These are phyloP conservation scores for Scutellaria galericulata DNA, from an alignment of 257 asterid genomes.

Conservation along the genomic window DNA sequence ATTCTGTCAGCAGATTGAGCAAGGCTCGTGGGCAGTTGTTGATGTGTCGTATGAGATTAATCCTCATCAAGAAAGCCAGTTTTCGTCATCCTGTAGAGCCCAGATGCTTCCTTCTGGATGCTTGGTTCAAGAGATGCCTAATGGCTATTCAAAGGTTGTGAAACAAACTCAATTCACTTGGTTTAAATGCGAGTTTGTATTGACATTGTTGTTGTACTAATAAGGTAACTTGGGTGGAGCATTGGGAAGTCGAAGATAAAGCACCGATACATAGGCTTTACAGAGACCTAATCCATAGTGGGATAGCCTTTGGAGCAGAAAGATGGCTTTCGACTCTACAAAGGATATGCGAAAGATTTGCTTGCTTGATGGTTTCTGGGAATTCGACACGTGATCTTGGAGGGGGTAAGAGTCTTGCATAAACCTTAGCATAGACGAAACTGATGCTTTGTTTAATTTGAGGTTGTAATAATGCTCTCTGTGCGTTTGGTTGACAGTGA, in stretches of 20 bases:
- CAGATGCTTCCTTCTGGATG: slow-evolving; percentile 96
- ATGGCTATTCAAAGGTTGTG: slow-evolving; percentile 90
- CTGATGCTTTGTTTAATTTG: neutral
- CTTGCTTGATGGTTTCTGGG: slow-evolving; percentile 74
- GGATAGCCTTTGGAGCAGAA: slow-evolving; percentile 90
- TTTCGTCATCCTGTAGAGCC: slow-evolving; percentile 60
- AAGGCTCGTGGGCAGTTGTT: slow-evolving; percentile 84
- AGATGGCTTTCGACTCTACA: slow-evolving; percentile 87
- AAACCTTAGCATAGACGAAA: neutral
- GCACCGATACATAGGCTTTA: slow-evolving; percentile 67
- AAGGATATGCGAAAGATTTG: slow-evolving; percentile 78
- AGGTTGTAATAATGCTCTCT: neutral
- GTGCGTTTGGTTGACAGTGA: slow-evolving; percentile 43
- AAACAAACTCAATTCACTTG: neutral
- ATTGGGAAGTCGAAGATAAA: slow-evolving; percentile 85
- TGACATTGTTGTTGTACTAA: neutral
- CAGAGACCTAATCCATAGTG: slow-evolving; percentile 71
- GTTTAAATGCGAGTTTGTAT: neutral
- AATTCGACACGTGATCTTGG: slow-evolving; percentile 74
- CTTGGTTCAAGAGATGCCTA: slow-evolving; percentile 90
- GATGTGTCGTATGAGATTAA: slow-evolving; percentile 75
- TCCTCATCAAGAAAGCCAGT: slow-evolving; percentile 66
- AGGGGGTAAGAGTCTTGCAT: slow-evolving; percentile 54
- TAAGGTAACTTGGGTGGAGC: slow-evolving; percentile 96
- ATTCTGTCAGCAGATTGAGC: slow-evolving; percentile 84